Conservation (phyloP, 2,329 filamentous ascomycete species). For the Aspergillus ochraceus region DNA sequence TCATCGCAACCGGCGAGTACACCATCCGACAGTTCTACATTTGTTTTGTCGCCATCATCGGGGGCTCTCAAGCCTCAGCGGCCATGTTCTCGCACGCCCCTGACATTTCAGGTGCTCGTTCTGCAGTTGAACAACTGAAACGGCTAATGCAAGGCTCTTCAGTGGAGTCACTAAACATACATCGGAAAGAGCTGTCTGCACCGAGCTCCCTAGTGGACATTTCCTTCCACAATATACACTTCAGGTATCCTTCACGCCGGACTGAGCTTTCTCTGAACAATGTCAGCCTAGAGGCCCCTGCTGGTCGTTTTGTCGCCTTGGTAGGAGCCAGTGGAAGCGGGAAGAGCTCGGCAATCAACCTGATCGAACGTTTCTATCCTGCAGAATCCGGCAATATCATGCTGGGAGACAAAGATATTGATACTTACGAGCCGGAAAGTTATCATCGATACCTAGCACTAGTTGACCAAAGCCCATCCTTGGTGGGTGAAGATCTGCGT, state of each 20-base stretch:
- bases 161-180: neutral
- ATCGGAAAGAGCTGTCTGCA: neutral
- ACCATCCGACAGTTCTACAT: conserved; percentile 7
- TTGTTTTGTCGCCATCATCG: conserved; percentile 2
- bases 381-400: conserved; percentile 26
- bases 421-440: neutral
- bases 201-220: conserved; percentile 2
- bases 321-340: conserved; percentile 57
- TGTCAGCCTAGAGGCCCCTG: conserved; percentile 3
- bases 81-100: conserved; percentile 12
- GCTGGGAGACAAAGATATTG: conserved; percentile 2
- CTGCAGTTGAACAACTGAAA: conserved; percentile 1
- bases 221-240: neutral
- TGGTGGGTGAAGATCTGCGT: conserved; percentile 46
- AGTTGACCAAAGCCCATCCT: conserved; percentile 60
- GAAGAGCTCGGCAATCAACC: conserved; percentile 66
- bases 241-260: conserved; percentile 7
- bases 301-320: conserved; percentile 52
- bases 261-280: neutral
- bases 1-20: conserved; percentile 9
- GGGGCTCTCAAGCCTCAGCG: conserved; percentile 4
- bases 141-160: neutral
- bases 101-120: conserved; percentile 9
- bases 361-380: conserved; percentile 67
- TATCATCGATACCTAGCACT: conserved; percentile 10